Percentiles rank a stretch among this genome's conserved stretches.
Evolutionary conservation across 2,329 filamentous ascomycete genomes (phyloP).

Genomic region (Paracoccidioides lutzii): DNA sequence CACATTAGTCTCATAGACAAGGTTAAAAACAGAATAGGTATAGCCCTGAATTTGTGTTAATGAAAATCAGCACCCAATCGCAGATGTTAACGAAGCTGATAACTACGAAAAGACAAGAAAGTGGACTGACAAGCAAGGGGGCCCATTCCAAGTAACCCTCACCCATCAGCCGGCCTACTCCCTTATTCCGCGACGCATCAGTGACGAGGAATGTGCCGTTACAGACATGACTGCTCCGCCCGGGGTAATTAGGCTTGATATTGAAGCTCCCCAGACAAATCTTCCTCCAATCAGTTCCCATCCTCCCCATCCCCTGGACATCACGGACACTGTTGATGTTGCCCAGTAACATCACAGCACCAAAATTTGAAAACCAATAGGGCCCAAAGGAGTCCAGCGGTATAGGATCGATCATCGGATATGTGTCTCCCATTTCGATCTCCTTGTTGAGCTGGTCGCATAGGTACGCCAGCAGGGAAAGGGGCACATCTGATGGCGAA

Average conservation of each 20-base stretch:
- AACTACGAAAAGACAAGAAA: slow-evolving; percentile 20
- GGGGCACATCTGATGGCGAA: slow-evolving; percentile 62
- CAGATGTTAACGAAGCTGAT: not conserved
- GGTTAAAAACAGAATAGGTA: slow-evolving; percentile 84
- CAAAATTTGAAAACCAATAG: slow-evolving; percentile 90
- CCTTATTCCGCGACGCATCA: slow-evolving; percentile 57
- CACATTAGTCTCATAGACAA: slow-evolving; percentile 88
- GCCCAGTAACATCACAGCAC: slow-evolving; percentile 73
- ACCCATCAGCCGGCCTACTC: slow-evolving; percentile 63
- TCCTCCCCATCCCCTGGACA: slow-evolving; percentile 35
- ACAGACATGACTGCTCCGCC: slow-evolving; percentile 79
- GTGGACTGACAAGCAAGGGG: slow-evolving; percentile 42
- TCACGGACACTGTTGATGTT: slow-evolving; percentile 53
- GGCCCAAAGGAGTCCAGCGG: slow-evolving; percentile 59
- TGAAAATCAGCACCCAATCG: not conserved
- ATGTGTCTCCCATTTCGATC: slow-evolving; percentile 84
- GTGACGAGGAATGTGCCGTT: slow-evolving; percentile 64
- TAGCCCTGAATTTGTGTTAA: slow-evolving; percentile 47
- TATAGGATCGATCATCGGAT: slow-evolving; percentile 72
- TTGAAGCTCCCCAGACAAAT: slow-evolving; percentile 83
- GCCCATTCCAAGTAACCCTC: slow-evolving; percentile 68
- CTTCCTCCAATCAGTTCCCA: slow-evolving; percentile 60
- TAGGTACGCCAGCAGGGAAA: slow-evolving; percentile 61
- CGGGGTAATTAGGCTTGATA: slow-evolving; percentile 88
- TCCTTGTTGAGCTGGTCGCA: slow-evolving; percentile 77